These are phyloP conservation scores for Xylaria sp. DNA, from an alignment of 2,329 filamentous ascomycete species.

Conservation along the genomic window DNA sequence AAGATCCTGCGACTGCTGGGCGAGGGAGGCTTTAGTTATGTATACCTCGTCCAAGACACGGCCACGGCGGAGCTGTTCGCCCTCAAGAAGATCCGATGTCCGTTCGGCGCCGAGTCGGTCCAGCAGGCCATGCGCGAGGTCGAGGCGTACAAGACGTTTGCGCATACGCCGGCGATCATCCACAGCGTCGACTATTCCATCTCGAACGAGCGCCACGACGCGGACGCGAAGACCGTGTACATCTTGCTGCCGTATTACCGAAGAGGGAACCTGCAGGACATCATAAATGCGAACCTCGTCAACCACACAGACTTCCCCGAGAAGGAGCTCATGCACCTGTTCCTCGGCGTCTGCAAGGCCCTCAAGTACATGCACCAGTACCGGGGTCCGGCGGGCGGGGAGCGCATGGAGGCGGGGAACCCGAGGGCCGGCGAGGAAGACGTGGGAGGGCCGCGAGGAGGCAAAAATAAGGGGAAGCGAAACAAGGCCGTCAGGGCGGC, in stretches of 20 bases:
- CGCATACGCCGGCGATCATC: slow-evolving; percentile 74
- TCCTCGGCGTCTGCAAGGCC: slow-evolving; percentile 88
- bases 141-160: slow-evolving; percentile 91
- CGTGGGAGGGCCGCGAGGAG: slow-evolving; percentile 39
- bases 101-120: slow-evolving; percentile 95
- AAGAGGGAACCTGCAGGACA: slow-evolving; percentile 92
- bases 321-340: slow-evolving; percentile 82
- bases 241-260: slow-evolving; percentile 95
- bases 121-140: slow-evolving; percentile 95
- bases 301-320: slow-evolving; percentile 93
- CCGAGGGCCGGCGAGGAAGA: slow-evolving; percentile 46
- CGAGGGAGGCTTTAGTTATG: slow-evolving; percentile 98
- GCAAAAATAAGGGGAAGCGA: slow-evolving; percentile 44
- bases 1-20: slow-evolving; percentile 93
- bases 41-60: slow-evolving; percentile 96
- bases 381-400: slow-evolving; percentile 52
- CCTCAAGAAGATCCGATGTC: slow-evolving; percentile 98
- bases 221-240: slow-evolving; percentile 88
- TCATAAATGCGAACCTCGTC: slow-evolving; percentile 97
- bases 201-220: slow-evolving; percentile 58
- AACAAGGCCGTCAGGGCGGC: slow-evolving; percentile 44
- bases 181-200: slow-evolving; percentile 55
- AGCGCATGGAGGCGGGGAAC: slow-evolving; percentile 57
- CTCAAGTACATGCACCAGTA: slow-evolving; percentile 92
- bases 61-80: slow-evolving; percentile 82